phyloP scores from a whole-genome alignment of 176 grass and related monocot genomes.

The Raddia guianensis region DNA sequence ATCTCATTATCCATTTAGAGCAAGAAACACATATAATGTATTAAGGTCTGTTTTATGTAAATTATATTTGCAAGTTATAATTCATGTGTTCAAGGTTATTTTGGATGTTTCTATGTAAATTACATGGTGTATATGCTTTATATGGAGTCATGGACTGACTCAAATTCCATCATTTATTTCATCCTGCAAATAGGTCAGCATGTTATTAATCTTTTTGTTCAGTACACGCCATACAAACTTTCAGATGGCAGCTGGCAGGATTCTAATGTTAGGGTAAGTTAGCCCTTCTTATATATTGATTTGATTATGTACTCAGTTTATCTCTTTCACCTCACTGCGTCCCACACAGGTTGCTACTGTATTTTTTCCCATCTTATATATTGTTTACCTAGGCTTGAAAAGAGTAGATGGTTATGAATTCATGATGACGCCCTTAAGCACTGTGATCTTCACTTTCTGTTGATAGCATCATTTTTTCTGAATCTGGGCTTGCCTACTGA shows the following conservation, averaged over 20 bases:
- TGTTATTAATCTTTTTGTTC: constrained; percentile 95
- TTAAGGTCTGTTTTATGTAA: constrained; percentile 17
- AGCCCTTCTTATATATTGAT: constrained; percentile 35
- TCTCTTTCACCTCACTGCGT: not conserved
- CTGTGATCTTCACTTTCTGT: constrained; percentile 14
- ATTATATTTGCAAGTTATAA: not conserved
- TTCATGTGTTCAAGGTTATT: constrained; percentile 31
- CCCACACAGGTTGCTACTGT: not conserved
- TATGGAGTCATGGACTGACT: constrained; percentile 26
- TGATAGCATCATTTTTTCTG: constrained; percentile 23
- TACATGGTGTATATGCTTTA: constrained; percentile 8
- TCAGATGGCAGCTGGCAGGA: constrained; percentile 86
- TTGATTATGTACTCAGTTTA: not conserved
- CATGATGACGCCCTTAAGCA: constrained; percentile 7
- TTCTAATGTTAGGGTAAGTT: constrained; percentile 84
- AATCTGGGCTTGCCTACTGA: not conserved
- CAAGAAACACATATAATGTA: not conserved
- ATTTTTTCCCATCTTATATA: not conserved
- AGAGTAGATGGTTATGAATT: not conserved
- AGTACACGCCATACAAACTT: constrained; percentile 92
- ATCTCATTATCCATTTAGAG: constrained; percentile 24
- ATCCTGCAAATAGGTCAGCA: constrained; percentile 74
- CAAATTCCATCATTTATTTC: constrained; percentile 20
- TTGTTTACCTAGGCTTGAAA: not conserved
- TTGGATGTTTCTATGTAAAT: constrained; percentile 18